These are phyloP conservation scores for Hirsutella minnesotensis DNA, from an alignment of 2,329 filamentous ascomycete genomes.

Conservation along the genomic window DNA sequence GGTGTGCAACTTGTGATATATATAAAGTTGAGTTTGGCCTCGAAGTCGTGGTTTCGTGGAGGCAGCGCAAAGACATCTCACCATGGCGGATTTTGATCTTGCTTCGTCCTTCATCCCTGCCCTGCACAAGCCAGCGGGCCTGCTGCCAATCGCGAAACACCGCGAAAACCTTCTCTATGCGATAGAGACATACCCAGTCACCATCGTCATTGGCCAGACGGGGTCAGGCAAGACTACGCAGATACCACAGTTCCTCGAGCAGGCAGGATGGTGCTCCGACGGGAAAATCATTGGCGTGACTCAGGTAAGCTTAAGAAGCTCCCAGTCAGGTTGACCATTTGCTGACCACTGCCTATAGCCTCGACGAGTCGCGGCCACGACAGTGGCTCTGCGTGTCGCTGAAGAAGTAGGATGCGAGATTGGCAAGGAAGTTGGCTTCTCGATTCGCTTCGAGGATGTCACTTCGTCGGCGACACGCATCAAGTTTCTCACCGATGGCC, in stretches of 20 bases:
- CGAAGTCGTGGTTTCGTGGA: too few species aligned
- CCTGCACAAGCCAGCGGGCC: slow-evolving; percentile 70
- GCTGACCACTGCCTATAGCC: slow-evolving; percentile 42
- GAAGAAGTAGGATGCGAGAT: slow-evolving; percentile 79
- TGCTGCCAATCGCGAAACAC: slow-evolving; percentile 81
- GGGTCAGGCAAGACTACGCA: slow-evolving; percentile 95
- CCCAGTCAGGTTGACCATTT: too few species aligned
- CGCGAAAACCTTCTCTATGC: slow-evolving; percentile 71
- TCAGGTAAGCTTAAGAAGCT: slow-evolving; percentile 55
- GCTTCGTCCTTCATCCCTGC: slow-evolving; percentile 59
- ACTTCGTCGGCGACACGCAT: slow-evolving; percentile 77
- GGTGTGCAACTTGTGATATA: slow-evolving; percentile 1
- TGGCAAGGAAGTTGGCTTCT: slow-evolving; percentile 87
- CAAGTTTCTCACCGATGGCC: slow-evolving; percentile 90
- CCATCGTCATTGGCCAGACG: slow-evolving; percentile 85
- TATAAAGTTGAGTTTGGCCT: too few species aligned
- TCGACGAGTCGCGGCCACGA: slow-evolving; percentile 79
- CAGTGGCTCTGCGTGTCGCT: slow-evolving; percentile 77
- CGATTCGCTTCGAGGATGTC: slow-evolving; percentile 83
- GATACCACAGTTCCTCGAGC: slow-evolving; percentile 80
- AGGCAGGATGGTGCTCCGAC: slow-evolving; percentile 77
- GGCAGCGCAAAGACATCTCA: too few species aligned
- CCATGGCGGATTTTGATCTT: slow-evolving; percentile 46
- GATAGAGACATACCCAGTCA: slow-evolving; percentile 73
- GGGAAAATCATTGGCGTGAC: slow-evolving; percentile 80